phyloP scores from a whole-genome alignment of 192 early-diverging fungal genomes.

The Coemansia sp. region DNA sequence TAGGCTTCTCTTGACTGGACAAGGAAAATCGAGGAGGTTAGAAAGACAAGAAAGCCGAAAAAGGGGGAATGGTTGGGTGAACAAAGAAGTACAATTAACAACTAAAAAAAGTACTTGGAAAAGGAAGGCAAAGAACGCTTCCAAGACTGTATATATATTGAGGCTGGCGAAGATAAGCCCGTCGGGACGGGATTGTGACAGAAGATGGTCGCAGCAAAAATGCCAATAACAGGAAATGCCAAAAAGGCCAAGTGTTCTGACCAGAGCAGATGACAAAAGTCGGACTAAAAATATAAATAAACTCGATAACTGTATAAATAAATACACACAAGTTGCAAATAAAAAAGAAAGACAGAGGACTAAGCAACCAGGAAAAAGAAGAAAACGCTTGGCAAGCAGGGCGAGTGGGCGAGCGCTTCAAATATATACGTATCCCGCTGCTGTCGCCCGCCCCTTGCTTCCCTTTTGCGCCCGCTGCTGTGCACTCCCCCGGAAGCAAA shows the following conservation, averaged over 20 bases:
- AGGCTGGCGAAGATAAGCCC: neutral
- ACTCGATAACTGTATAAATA: neutral
- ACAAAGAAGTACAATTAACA: neutral
- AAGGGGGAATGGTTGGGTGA: neutral
- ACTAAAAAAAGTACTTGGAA: neutral
- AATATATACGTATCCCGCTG: constrained; percentile 1
- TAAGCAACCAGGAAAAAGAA: neutral
- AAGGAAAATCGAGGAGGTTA: neutral
- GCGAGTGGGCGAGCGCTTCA: neutral
- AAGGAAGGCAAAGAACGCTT: neutral
- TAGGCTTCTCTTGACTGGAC: constrained; percentile 6
- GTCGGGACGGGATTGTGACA: neutral
- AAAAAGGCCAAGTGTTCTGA: constrained; percentile 1
- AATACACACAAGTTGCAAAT: neutral
- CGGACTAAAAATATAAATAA: neutral
- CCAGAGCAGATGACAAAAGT: constrained; percentile 1
- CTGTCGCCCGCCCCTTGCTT: too few species aligned
- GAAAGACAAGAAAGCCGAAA: constrained; percentile 7
- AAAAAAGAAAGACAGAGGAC: constrained; percentile 7
- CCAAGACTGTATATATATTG: neutral
- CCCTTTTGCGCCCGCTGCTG: too few species aligned
- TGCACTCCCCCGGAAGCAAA: too few species aligned
- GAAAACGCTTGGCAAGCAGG: neutral
- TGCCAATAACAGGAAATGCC: neutral
- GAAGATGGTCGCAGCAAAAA: neutral